Base-by-base conservation (phyloP, 1,139 yeast species). In the Yamadazyma dendronema region DNA sequence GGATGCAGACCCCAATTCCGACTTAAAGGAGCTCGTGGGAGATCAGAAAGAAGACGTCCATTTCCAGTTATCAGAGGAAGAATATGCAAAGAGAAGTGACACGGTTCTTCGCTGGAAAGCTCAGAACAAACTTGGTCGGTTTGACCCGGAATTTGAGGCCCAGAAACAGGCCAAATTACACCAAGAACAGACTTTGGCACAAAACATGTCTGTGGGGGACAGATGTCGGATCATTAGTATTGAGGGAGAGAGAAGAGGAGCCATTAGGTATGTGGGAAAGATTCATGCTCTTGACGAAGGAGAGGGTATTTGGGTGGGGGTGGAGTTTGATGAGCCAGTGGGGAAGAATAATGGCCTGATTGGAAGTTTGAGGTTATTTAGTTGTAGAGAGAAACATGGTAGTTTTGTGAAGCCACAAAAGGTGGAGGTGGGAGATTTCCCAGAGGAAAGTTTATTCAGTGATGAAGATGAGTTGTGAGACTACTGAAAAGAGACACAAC, bases 81-180 rank as follows among this genome's bases (percentile, higher is more conserved):
- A 81, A 31, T 90, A 90, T 56, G 81, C 74, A 28, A 65, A 67
- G 37, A 66, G 84, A 38, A 40, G 60, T 3, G 78, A 82, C 39
- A 72, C 92, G 0, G 95, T 87, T 3, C 70, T 84, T 42, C 72
- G 72, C 36, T 90, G 96, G 95, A 89, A 89, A 59, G 71, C 72
- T 42, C 62, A 70, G 29, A 72, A 84, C 46, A 61, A 76, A 40
- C 61, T 87, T 17, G 96, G 96, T 0, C 65, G 92, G 35, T 89
- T 83, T 54, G 77, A 83, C 46, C 86, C 90, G 0, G 57, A 61
- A 8, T 75, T 56, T 37, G 56, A 58, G n/a, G 47, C 45, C 8
- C 59, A 61, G 27, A 56, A 53, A 41, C 31, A 44, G 13, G 35
- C 46, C 30, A 39, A 42, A 14, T 33, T 50, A 3, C 43, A 43